Evolutionary conservation across 148 eudicot genomes (phyloP), one percentile per base, ranked within the genome.

Genomic region (Pouteria glomerata): DNA sequence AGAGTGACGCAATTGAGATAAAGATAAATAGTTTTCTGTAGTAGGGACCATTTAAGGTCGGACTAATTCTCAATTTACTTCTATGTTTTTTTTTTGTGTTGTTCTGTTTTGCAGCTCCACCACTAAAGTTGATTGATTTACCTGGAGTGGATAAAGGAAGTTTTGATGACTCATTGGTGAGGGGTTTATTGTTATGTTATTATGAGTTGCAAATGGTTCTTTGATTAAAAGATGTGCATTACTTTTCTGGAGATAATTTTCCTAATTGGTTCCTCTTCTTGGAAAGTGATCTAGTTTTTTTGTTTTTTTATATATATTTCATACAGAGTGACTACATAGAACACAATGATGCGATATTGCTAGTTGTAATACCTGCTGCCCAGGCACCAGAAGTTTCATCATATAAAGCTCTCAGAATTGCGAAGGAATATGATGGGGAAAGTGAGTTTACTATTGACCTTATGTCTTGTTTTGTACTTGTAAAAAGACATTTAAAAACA

Each of bases 121-220:
- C 97, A 21, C 73, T 95, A 82, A 95, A 95, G 76, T 80, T 95
- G 78, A 76, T 95, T 73, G 99, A 95, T 83, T 79, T 95, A 73
- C 99, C 99, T 66, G 99, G 99, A 70, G 89, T 88, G 58, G 99
- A 95, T 65, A 95, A 95, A 76, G 88, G 99, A 63, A 89, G 79
- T 81, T 76, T 88, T 77, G 99, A 90, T 78, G 97, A 95, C 63
- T 85, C 96, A 45, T 65, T 92, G 92, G 99, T 95, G 70, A 89
- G 94, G 77, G 35, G 19, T 21, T 61, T 41, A 50, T 72, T 37
- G 58, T 72, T 45, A 16, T 29, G 4, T 64, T 51, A 37, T 57
- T 61, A 52, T 4, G 37, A 44, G 50, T 67, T 51, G 57, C 13
- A 30, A 33, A 62, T 53, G 58, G 21, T 27, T 33, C 24, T 33